Evolutionary conservation across 768 basidiomycete genomes (phyloP).

Genomic region (Tylopilus sp.): DNA sequence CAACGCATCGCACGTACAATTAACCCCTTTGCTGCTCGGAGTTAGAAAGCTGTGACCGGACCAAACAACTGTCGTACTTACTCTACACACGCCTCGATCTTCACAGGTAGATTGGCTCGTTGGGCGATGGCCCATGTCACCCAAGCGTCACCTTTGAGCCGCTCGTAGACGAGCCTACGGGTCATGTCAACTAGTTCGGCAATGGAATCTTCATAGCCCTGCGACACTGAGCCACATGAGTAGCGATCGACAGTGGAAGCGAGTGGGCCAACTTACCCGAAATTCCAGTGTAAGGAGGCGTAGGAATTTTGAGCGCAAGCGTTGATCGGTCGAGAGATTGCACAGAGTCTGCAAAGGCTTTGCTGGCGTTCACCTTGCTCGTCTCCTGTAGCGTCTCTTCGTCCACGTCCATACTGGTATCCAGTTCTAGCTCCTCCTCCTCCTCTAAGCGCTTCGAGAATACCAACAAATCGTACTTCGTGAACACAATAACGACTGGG

Average conservation of each 20-base stretch:
- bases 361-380: background rate
- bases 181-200: background rate
- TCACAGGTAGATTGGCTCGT: constrained; percentile 2
- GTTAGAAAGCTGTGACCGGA: background rate
- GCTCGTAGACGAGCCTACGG: background rate
- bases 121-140: constrained; percentile 6
- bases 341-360: background rate
- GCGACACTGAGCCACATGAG: background rate
- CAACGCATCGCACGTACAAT: background rate
- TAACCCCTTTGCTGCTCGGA: constrained; percentile 3
- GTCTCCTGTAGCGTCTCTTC: background rate
- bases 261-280: background rate
- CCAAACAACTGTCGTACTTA: background rate
- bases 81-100: constrained; percentile 8
- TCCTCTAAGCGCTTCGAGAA: background rate
- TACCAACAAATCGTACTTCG: constrained; percentile 5
- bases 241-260: background rate
- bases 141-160: constrained; percentile 8
- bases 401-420: background rate
- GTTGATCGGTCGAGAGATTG: background rate
- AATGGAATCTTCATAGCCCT: background rate
- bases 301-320: background rate
- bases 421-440: background rate
- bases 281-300: background rate
- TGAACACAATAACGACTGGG: constrained; percentile 7